phyloP scores from a whole-genome alignment of 768 basidiomycete species.

The Cubamyces lactineus region DNA sequence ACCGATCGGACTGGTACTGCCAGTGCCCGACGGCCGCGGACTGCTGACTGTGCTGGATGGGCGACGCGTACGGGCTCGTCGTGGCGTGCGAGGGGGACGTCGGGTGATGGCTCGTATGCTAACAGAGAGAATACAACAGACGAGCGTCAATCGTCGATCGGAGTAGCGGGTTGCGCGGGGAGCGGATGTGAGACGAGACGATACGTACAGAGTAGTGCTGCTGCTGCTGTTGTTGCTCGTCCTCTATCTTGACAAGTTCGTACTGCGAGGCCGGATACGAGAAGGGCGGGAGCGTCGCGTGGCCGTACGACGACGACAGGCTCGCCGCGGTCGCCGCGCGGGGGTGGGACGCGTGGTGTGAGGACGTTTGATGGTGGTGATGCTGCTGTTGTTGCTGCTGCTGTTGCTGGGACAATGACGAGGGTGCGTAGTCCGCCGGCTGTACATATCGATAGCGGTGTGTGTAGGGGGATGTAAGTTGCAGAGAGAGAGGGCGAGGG shows the following conservation, averaged over 20 bases:
- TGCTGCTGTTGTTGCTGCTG: not conserved
- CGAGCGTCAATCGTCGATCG: not conserved
- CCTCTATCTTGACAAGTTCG: conserved; percentile 69
- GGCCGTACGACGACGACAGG: conserved; percentile 22
- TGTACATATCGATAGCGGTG: too few species aligned
- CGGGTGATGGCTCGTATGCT: conserved; percentile 12
- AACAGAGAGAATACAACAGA: not conserved
- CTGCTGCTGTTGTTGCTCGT: conserved; percentile 41
- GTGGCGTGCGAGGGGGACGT: not conserved
- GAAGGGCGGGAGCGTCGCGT: conserved; percentile 24
- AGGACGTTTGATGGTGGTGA: not conserved
- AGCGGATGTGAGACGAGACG: too few species aligned
- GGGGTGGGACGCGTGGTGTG: conserved; percentile 15
- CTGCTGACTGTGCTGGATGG: conserved; percentile 14
- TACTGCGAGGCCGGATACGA: conserved; percentile 29
- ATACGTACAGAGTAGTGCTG: conserved; percentile 47
- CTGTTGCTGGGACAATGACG: conserved; percentile 21
- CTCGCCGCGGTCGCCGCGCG: too few species aligned
- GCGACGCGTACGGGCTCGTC: conserved; percentile 8
- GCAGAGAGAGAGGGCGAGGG: too few species aligned
- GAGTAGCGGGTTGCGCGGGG: too few species aligned
- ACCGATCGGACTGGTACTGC: conserved; percentile 23
- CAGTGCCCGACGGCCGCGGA: conserved; percentile 17
- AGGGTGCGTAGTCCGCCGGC: conserved; percentile 63
- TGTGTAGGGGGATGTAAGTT: too few species aligned